phyloP scores from a whole-genome alignment of 495 filamentous ascomycete species.

The Podospora tetraspora region DNA sequence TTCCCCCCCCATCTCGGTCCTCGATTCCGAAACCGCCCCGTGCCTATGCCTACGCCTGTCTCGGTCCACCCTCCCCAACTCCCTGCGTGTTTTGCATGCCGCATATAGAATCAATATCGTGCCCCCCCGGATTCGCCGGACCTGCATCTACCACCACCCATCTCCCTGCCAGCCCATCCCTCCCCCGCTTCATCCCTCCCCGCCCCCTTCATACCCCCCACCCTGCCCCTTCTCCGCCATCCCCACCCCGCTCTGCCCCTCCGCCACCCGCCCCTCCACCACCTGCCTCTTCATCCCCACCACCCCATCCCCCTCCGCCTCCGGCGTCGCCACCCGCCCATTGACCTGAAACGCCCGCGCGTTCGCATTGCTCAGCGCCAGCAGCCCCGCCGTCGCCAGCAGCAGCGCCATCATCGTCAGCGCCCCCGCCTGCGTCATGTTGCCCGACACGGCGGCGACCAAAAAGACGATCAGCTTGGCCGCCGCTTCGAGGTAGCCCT shows the following conservation, averaged over 20 bases:
- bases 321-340: conserved; percentile 33
- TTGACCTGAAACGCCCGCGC: conserved; percentile 39
- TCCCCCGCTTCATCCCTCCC: neutral
- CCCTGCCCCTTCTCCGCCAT: conserved; percentile 6
- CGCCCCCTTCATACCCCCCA: neutral
- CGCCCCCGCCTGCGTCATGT: conserved; percentile 44
- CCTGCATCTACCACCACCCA: neutral
- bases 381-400: conserved; percentile 42
- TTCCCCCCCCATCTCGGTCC: neutral
- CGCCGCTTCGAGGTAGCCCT: conserved; percentile 40
- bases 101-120: neutral
- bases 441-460: conserved; percentile 47
- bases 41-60: neutral
- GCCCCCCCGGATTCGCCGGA: neutral
- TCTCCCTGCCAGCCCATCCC: neutral
- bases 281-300: neutral
- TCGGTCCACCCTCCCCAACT: neutral
- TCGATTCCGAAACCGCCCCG: neutral
- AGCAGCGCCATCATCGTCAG: conserved; percentile 47
- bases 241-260: neutral
- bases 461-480: conserved; percentile 54
- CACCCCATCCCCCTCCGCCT: conserved; percentile 12
- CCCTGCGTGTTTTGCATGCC: neutral
- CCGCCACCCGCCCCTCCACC: conserved; percentile 1
- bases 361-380: conserved; percentile 49